Evolutionary conservation across 495 filamentous ascomycete genomes (phyloP).

Genomic region (Neurospora sp.): DNA sequence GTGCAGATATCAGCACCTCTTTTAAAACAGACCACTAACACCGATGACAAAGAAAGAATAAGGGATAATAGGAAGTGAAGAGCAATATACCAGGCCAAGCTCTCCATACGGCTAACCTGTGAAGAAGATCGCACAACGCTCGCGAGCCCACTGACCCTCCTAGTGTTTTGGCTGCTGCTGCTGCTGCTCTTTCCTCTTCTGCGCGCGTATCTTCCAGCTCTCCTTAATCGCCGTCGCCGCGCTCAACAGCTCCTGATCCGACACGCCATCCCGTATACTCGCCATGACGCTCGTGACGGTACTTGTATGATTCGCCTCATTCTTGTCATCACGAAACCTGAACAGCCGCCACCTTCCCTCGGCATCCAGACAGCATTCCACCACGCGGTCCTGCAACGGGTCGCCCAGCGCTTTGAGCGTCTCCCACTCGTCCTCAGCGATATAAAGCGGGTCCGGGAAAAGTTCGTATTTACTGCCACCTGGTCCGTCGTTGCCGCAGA

Average conservation of each 20-base stretch:
- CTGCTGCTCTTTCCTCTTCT: conserved; percentile 20
- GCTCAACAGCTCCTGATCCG: conserved; percentile 41
- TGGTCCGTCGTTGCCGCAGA: conserved; percentile 34
- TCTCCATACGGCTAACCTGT: neutral
- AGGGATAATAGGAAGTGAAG: neutral
- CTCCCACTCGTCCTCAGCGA: conserved; percentile 78
- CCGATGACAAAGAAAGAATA: neutral
- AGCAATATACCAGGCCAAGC: neutral
- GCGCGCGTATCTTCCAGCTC: conserved; percentile 54
- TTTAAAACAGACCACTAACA: neutral
- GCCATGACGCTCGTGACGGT: conserved; percentile 74
- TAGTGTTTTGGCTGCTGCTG: conserved; percentile 2
- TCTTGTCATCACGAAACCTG: conserved; percentile 83
- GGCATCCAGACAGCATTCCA: conserved; percentile 76
- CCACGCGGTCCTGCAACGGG: conserved; percentile 70
- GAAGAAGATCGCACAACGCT: too few species aligned
- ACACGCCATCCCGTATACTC: conserved; percentile 68
- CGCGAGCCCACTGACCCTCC: rapidly evolving
- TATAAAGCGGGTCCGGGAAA: conserved; percentile 51
- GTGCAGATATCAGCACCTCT: neutral
- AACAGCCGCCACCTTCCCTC: conserved; percentile 71
- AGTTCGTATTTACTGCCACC: conserved; percentile 44
- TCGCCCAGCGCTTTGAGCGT: conserved; percentile 56
- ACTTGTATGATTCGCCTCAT: conserved; percentile 75
- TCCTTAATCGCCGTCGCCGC: conserved; percentile 56